A percentile compares a stretch with the other conserved stretches of the same genome.
Conservation (phyloP, 768 basidiomycete species). For the Podaxis carcinomalis region DNA sequence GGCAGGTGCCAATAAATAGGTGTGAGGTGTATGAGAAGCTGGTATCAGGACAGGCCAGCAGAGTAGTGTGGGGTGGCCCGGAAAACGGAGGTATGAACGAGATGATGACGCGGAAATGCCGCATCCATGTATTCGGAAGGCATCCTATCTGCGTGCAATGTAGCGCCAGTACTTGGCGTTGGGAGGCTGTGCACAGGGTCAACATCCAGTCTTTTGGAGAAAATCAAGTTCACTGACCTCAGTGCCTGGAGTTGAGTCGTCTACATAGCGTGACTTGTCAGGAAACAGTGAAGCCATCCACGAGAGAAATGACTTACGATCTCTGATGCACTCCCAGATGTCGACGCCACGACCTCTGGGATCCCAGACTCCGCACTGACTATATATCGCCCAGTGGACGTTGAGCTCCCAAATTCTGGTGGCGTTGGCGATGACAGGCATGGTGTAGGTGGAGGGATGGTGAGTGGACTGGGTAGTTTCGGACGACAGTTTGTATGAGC, state of each 20-base stretch:
- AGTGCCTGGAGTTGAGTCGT: conserved; percentile 56
- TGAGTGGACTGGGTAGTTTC: background rate
- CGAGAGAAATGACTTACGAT: conserved; percentile 44
- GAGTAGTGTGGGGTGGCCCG: background rate
- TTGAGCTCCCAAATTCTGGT: conserved; percentile 71
- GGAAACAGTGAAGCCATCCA: background rate
- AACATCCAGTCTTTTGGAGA: background rate
- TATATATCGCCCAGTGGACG: conserved; percentile 57
- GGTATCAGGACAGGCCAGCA: background rate
- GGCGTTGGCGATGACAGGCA: conserved; percentile 57
- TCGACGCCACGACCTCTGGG: conserved; percentile 61
- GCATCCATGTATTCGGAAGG: background rate
- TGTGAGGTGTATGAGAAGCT: background rate
- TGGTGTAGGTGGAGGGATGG: conserved; percentile 14
- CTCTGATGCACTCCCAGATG: conserved; percentile 70
- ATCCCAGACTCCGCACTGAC: conserved; percentile 74
- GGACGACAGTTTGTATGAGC: conserved; percentile 6
- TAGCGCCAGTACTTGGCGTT: conserved; percentile 45
- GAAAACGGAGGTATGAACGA: background rate
- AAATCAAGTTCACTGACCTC: conserved; percentile 21
- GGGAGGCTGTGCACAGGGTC: conserved; percentile 24
- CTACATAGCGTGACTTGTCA: conserved; percentile 26
- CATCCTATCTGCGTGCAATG: conserved; percentile 37
- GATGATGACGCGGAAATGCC: background rate
- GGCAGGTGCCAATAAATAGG: conserved; percentile 4